Evolutionary conservation across 371 early-diverging fungal species (phyloP).

Genomic region (Apophysomyces elegans): DNA sequence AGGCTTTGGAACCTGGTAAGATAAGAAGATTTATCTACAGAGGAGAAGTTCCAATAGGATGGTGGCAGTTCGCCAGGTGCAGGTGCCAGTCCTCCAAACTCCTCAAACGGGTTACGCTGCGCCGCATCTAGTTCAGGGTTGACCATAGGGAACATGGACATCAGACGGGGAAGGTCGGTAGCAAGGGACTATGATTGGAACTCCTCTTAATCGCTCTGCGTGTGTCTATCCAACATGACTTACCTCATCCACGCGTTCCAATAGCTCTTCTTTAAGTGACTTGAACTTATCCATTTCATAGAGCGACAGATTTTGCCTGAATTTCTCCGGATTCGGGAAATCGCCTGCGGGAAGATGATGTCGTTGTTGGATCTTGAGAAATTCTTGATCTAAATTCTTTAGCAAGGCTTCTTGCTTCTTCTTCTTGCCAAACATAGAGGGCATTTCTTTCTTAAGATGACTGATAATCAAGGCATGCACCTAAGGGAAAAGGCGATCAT

Average conservation of each 20-base stretch:
- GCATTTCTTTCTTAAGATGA: slow-evolving; percentile 84
- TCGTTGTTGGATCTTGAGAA: slow-evolving; percentile 66
- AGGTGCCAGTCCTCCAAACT: slow-evolving; percentile 20
- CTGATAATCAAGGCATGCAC: slow-evolving; percentile 88
- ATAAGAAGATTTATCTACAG: slow-evolving; percentile 56
- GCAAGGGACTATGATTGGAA: slow-evolving; percentile 50
- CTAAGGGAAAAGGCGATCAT: slow-evolving; percentile 18
- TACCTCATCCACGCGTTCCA: slow-evolving; percentile 61
- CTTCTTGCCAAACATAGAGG: slow-evolving; percentile 81
- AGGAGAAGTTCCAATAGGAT: slow-evolving; percentile 61
- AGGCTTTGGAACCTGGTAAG: slow-evolving; percentile 51
- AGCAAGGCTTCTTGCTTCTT: slow-evolving; percentile 71
- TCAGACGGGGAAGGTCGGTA: slow-evolving; percentile 65
- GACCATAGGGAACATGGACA: slow-evolving; percentile 65
- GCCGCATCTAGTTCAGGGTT: slow-evolving; percentile 51
- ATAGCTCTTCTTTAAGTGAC: slow-evolving; percentile 62
- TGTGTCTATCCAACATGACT: not conserved
- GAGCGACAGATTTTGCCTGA: slow-evolving; percentile 56
- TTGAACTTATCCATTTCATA: slow-evolving; percentile 77
- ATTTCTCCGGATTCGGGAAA: slow-evolving; percentile 65
- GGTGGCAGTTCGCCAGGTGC: slow-evolving; percentile 51
- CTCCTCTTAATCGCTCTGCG: not conserved
- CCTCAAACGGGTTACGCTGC: slow-evolving; percentile 60
- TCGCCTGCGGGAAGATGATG: slow-evolving; percentile 67
- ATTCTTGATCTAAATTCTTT: slow-evolving; percentile 65